A percentile compares a stretch with the other conserved stretches of the same genome.
Conservation (phyloP, 805 yeast genomes). For the Wickerhamomyces hampshirensis region DNA sequence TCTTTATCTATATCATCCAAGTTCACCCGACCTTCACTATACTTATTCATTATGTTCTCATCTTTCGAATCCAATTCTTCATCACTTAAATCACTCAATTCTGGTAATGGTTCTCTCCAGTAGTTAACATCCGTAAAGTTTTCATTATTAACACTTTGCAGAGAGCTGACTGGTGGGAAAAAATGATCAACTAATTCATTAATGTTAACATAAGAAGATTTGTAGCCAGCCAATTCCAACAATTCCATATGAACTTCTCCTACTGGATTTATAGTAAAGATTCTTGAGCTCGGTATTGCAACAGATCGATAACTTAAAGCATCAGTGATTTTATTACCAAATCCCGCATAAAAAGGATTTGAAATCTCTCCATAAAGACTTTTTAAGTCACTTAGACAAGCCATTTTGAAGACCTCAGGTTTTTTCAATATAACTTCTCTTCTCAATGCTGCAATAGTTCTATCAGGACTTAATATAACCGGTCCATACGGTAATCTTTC, state of each 20-base stretch:
- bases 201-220: conserved; percentile 80
- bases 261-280: conserved; percentile 92
- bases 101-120: conserved; percentile 82
- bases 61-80: conserved; percentile 24
- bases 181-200: conserved; percentile 95
- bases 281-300: conserved; percentile 88
- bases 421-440: conserved; percentile 91
- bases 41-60: conserved; percentile 11
- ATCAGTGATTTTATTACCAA: conserved; percentile 95
- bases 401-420: conserved; percentile 98
- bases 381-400: conserved; percentile 84
- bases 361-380: conserved; percentile 58
- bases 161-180: conserved; percentile 72
- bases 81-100: conserved; percentile 56
- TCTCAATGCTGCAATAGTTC: conserved; percentile 91
- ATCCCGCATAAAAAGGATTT: conserved; percentile 95
- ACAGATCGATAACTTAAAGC: conserved; percentile 93
- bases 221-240: conserved; percentile 88
- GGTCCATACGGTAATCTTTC: conserved; percentile 81
- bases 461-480: conserved; percentile 89
- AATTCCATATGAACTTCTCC: conserved; percentile 98
- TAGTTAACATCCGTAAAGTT: conserved; percentile 82
- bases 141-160: conserved; percentile 27
- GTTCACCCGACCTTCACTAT: conserved; percentile 10
- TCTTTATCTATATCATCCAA: conserved; percentile 18